Conservation (phyloP, 2,329 filamentous ascomycete species). For the Aspergillus melleus region DNA sequence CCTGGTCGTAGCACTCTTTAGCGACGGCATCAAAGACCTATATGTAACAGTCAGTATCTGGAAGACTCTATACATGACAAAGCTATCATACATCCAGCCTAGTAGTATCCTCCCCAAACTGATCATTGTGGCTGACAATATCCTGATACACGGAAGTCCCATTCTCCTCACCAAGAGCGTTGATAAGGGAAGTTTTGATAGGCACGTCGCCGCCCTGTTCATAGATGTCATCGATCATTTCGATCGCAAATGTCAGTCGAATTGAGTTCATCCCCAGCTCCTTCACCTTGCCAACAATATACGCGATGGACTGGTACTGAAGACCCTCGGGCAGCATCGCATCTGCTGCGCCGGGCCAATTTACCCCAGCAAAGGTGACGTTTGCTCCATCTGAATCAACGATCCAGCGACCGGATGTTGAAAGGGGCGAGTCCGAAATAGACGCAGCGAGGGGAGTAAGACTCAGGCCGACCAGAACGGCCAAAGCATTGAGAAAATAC, state of each 20-base stretch:
- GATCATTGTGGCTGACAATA: slow-evolving; percentile 37
- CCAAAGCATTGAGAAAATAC: background rate
- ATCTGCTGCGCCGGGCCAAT: slow-evolving; percentile 34
- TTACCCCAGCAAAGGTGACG: slow-evolving; percentile 32
- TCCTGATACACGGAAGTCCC: slow-evolving; percentile 41
- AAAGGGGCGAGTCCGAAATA: background rate
- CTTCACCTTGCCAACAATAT: slow-evolving; percentile 29
- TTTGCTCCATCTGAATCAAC: slow-evolving; percentile 34
- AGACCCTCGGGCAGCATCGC: slow-evolving; percentile 36
- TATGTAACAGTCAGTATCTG: no score
- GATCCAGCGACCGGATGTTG: slow-evolving; percentile 38
- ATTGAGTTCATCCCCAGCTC: slow-evolving; percentile 35
- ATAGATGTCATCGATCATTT: slow-evolving; percentile 45
- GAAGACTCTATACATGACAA: no score
- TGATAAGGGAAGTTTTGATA: slow-evolving; percentile 41
- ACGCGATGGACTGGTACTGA: slow-evolving; percentile 30
- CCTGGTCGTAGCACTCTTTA: slow-evolving; percentile 55
- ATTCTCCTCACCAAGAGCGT: slow-evolving; percentile 41
- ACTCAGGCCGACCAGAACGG: background rate
- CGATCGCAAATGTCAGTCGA: slow-evolving; percentile 43
- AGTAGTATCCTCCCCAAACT: slow-evolving; percentile 40
- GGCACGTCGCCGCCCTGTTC: slow-evolving; percentile 41
- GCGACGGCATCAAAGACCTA: slow-evolving; percentile 63
- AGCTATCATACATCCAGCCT: slow-evolving; percentile 14
- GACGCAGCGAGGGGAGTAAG: background rate